These are phyloP conservation scores for Pichia scutulata DNA, from an alignment of 805 yeast genomes.

Conservation along the genomic window DNA sequence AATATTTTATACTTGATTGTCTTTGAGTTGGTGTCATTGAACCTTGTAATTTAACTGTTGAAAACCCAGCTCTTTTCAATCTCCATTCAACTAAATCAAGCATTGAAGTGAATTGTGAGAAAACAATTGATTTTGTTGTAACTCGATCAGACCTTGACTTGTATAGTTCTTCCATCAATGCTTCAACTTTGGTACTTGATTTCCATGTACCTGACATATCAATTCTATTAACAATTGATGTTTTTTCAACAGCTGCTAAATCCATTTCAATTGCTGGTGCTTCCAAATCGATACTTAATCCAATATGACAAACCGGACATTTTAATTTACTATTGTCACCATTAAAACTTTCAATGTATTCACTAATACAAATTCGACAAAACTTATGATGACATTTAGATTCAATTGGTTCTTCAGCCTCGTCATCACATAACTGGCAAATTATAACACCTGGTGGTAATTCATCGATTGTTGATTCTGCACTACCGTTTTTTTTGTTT, in stretches of 20 bases:
- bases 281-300: constrained; percentile 79
- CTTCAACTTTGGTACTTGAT: constrained; percentile 94
- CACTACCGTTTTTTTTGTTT: constrained; percentile 23
- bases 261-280: constrained; percentile 79
- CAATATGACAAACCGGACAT: constrained; percentile 96
- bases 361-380: constrained; percentile 87
- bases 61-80: constrained; percentile 86
- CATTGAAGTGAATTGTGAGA: constrained; percentile 87
- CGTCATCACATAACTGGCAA: constrained; percentile 94
- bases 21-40: constrained; percentile 96
- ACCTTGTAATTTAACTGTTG: constrained; percentile 91
- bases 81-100: constrained; percentile 95
- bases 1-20: constrained; percentile 82
- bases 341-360: constrained; percentile 75
- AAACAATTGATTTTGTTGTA: constrained; percentile 92
- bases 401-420: constrained; percentile 95
- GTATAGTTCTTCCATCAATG: constrained; percentile 87
- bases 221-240: constrained; percentile 79
- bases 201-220: constrained; percentile 85
- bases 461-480: constrained; percentile 23
- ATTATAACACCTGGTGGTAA: constrained; percentile 48
- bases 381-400: constrained; percentile 91
- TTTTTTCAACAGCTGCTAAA: constrained; percentile 46
- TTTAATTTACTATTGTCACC: constrained; percentile 54
- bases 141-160: constrained; percentile 75